Base-by-base conservation (phyloP, 2,329 filamentous ascomycete genomes). In the Nemania diffusa region DNA sequence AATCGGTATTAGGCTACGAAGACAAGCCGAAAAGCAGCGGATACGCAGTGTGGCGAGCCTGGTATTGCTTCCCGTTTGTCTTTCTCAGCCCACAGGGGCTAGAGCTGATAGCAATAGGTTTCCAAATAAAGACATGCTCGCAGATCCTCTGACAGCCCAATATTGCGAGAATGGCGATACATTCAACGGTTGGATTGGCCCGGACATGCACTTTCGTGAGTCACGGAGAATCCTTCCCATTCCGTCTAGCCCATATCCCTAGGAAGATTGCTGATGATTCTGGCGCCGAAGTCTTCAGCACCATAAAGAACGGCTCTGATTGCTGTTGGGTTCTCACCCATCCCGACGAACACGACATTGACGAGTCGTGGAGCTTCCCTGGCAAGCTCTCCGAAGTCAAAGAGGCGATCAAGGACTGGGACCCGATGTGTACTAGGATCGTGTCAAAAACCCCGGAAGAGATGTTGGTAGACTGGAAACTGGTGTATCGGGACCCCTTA, bases 271-370 rank as follows among this genome's bases (percentile, higher is more conserved):
- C 9, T 24, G n/a, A 55, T 67, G 7, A 67, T 24, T 2, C 8
- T 26, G 24, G 22, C 13, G 5, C 40, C 17, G 3, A 55, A 68
- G 65, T 88, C 0, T 87, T 87, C 71, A 85, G 84, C 5, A 86
- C 86, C 2, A 83, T 88, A 70, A 87, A 87, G 75, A 79, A 81
- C 69, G 85, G 85, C 27, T 78, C 81, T 22, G 85, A 88, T 64
- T 87, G 85, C 72, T 86, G 82, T 71, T 89, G 86, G 87, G 86
- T 88, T 2, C 78, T 87, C 24, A 88, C 86, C 0, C 85, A 87
- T 73, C 80, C 75, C 22, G 86, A 87, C 69, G 81, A 83, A 62
- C 81, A 83, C 66, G 82, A 87, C 69, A 86, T 87, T 62, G 81
- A 85, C 64, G 84, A 88, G 75, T 85, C 84, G 0, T 87, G 84